Percentiles rank a stretch among this genome's conserved stretches.
Evolutionary conservation across 768 basidiomycete genomes (phyloP).

Genomic region (Mycena filopes): DNA sequence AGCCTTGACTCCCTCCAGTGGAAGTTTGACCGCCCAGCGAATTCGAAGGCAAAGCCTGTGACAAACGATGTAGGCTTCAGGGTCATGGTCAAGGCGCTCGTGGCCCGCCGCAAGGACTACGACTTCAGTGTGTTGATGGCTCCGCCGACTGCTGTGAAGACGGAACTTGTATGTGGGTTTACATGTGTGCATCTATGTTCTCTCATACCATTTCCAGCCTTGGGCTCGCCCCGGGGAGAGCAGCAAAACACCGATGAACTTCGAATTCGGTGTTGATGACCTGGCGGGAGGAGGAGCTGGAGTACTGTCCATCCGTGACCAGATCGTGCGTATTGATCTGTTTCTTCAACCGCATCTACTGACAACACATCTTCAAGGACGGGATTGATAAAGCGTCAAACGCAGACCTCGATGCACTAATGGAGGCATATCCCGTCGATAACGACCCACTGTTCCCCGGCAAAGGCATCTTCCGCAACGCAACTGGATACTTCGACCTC

Average conservation of each 20-base stretch:
- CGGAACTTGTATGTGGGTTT: background rate
- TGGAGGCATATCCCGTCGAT: slow-evolving; percentile 3
- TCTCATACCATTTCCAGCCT: background rate
- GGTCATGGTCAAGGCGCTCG: background rate
- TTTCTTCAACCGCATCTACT: background rate
- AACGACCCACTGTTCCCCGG: slow-evolving; percentile 6
- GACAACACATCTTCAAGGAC: background rate
- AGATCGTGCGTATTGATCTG: background rate
- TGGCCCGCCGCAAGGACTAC: slow-evolving; percentile 1
- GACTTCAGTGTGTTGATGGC: background rate
- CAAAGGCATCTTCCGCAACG: slow-evolving; percentile 9
- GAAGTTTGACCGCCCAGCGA: background rate
- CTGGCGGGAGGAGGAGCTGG: background rate
- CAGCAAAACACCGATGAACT: background rate
- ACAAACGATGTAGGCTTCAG: background rate
- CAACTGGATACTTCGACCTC: slow-evolving; percentile 3
- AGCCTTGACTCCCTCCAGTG: background rate
- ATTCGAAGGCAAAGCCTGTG: background rate
- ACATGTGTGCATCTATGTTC: background rate
- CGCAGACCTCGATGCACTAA: background rate
- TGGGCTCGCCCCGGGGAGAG: background rate
- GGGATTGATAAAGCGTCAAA: background rate
- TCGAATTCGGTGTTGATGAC: background rate
- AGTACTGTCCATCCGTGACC: background rate
- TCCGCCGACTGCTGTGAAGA: background rate